Evolutionary conservation across 2,329 filamentous ascomycete species (phyloP), one percentile per base, ranked within the genome.

Genomic region (Bipolaris oryzae): DNA sequence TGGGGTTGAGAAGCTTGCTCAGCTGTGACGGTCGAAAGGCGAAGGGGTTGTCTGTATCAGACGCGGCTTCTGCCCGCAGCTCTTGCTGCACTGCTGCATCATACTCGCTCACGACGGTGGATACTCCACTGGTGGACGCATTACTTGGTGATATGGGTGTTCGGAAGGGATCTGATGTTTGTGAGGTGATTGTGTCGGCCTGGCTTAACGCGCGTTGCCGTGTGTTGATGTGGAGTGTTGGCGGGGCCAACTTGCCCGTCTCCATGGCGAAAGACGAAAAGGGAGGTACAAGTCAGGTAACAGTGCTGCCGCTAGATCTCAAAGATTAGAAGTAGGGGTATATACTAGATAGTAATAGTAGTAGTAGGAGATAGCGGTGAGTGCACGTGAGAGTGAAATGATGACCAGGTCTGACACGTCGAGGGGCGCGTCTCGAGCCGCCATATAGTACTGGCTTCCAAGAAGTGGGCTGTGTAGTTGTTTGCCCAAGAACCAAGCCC

Each of bases 1-100:
- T 81, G 21, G 81, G 78, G n/a, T 79, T 81, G 28, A 84, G 66
- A 31, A 86, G 78, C 55, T 82, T 83, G 67, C 82, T 81, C 3
- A 86, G 73, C 54, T 85, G 83, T 3, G 78, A 78, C 1, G 83
- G 81, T 0, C 80, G 79, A 56, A 85, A 86, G 11, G 82, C 83
- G 57, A 86, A 86, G 6, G 76, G 78, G 64, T 82, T 84, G 67
- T 78, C 67, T 15, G 70, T 63, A 11, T 62, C 46, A 35, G 71
- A 69, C 9, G 63, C 60, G 4, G 58, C 55, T 50, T 76, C 72
- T 31, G 59, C 68, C n/a, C 67, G 65, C 2, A 68, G 65, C 21
- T 76, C 73, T 15, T 68, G 68, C 25, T 60, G 55, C 35, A 66
- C 35, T 25, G 61, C 48, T 16, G 54, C 38, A 2, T 70, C 63